Percentiles rank a stretch among this genome's conserved stretches.
Conservation (phyloP, 2,329 filamentous ascomycete genomes). For the Mycocentrospora acerina region DNA sequence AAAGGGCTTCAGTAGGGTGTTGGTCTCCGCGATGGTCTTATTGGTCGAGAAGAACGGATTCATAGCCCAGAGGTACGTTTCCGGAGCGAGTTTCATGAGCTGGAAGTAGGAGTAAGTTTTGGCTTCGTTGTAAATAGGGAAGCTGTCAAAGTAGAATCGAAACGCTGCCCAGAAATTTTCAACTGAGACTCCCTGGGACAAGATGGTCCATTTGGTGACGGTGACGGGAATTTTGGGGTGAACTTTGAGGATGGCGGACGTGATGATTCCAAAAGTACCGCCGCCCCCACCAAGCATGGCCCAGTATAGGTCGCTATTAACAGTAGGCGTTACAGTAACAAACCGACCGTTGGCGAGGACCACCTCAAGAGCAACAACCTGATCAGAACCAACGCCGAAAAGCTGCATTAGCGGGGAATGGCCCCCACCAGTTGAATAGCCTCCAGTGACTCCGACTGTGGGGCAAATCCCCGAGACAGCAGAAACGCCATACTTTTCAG, state of each 20-base stretch:
- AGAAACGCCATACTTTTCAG: slow-evolving; percentile 31
- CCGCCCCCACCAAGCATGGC: slow-evolving; percentile 43
- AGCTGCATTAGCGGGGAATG: slow-evolving; percentile 55
- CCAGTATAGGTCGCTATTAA: slow-evolving; percentile 43
- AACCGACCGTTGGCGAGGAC: slow-evolving; percentile 30
- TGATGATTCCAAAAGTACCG: slow-evolving; percentile 38
- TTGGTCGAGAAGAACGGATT: slow-evolving; percentile 30
- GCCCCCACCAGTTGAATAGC: slow-evolving; percentile 51
- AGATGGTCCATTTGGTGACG: slow-evolving; percentile 33
- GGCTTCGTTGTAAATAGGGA: slow-evolving; percentile 25
- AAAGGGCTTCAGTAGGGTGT: slow-evolving; percentile 26
- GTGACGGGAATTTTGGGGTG: slow-evolving; percentile 34
- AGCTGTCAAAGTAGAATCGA: slow-evolving; percentile 22
- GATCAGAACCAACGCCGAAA: slow-evolving; percentile 43
- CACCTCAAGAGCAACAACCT: slow-evolving; percentile 40
- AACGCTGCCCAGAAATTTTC: slow-evolving; percentile 35
- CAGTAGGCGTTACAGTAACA: slow-evolving; percentile 24
- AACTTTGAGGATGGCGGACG: slow-evolving; percentile 35
- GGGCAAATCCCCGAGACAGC: slow-evolving; percentile 41
- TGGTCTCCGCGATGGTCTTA: slow-evolving; percentile 24
- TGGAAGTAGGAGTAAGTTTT: slow-evolving; percentile 33
- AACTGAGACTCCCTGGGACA: slow-evolving; percentile 28
- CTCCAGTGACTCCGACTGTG: slow-evolving; percentile 54
- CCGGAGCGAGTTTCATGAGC: slow-evolving; percentile 24
- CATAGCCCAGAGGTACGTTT: slow-evolving; percentile 28